Base-by-base conservation (phyloP, 441 rosid genomes). In the Omphalea diandra region DNA sequence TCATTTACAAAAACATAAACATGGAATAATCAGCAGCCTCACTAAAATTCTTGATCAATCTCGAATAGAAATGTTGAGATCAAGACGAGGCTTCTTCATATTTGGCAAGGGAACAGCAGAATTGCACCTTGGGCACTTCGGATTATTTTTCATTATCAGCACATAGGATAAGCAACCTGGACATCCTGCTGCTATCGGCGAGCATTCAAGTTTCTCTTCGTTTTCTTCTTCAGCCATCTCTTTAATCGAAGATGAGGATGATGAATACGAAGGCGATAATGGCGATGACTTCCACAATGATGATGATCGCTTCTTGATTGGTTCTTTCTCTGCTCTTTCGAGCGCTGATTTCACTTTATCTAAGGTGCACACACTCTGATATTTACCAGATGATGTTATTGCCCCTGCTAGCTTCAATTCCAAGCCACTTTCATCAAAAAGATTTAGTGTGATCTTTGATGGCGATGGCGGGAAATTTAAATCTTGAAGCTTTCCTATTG, bases 331-430 rank as follows among this genome's bases (percentile, higher is more conserved):
- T 0, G 84, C 96, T 32, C 97, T 82, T 56, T 90, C 93, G 0
- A 93, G 76, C 0, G 98, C 98, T 0, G 79, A 84, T 74, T 88
- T 93, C 12, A 93, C 97, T 67, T 86, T 88, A 15, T 93, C 98
- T 1, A 93, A 85, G 0, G 98, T 93, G 82, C 97, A 90, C 4
- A 93, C 94, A 27, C 96, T 90, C 52, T 90, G 94, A 67, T 85
- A 87, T 71, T 67, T 77, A 40, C 56, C 57, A 0, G 91, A 63
- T 0, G 83, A 43, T 1, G 84, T 11, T 0, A 88, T 40, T 40
- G 44, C 12, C 12, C 12, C 15, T 40, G 29, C 75, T 52, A 94
- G 63, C 66, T 88, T 92, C 49, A 94, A 63, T 11, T 88, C 96
- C 22, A 90, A 70, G 78, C 67, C 75, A 10, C 83, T 54, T 18